Base-by-base conservation (phyloP, 139 green algal species). In the Pseudopediastrum boryanum region DNA sequence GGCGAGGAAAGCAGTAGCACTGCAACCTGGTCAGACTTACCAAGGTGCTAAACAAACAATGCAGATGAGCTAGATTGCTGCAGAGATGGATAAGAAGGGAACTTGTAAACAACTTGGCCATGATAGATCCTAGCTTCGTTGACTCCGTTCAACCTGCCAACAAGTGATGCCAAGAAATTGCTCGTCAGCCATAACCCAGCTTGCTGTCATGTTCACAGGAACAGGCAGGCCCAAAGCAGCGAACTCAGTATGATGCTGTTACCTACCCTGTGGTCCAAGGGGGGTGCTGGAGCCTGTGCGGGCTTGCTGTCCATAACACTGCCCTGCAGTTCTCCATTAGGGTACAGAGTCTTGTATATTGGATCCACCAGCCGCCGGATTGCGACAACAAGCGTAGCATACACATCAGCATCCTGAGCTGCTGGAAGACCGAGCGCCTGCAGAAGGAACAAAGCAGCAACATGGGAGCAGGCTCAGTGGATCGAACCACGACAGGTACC, bases 331-430 rank as follows among this genome's bases (percentile, higher is more conserved):
- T 62, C 39, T 4, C 79, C 78, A 21, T 52, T 52, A 2, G 85
- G 82, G 52, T 81, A 78, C 3, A 90, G 63, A 16, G 25, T 56
- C 2, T 35, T 67, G 58, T 83, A 74, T 9, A 50, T 31, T 10
- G 83, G 75, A 5, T 70, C 54, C 36, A 92, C 13, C 38, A 84
- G 75, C 38, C 31, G 12, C 13, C 43, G 42, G 23, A 88, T 44
- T 39, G 81, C 46, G 25, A 48, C 36, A 48, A 81, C 86, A 23
- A 93, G 80, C 16, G 86, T 79, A 1, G 48, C 38, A 25, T 72
- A 83, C n/a, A 93, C 82, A 7, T 51, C 42, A 12, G 69, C 68
- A 75, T 89, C 80, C 7, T 81, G 78, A 1, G 84, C 83, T 2
- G 88, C 83, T 39, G 83, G 44, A 4, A 92, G 48, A 19, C 89